phyloP scores from a whole-genome alignment of 805 yeast species.

The Ogataea pilisensis region DNA sequence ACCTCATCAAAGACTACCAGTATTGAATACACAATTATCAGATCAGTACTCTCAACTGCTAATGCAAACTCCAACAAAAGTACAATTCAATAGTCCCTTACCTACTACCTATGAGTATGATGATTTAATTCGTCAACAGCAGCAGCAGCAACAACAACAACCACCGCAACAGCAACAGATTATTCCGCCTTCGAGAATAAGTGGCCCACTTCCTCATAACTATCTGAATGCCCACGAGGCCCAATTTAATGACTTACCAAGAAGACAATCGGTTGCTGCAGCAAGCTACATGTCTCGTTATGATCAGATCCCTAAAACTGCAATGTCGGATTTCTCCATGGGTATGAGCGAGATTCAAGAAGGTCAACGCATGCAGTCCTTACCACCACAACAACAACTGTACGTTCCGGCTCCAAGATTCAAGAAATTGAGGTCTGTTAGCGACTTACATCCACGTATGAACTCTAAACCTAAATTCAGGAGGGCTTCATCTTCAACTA shows the following conservation, averaged over 20 bases:
- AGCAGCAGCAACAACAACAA: too few species aligned
- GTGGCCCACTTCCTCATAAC: conserved; percentile 26
- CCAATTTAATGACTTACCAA: conserved; percentile 13
- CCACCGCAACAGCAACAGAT: conserved; percentile 20
- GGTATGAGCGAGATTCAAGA: conserved; percentile 4
- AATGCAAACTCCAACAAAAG: conserved; percentile 13
- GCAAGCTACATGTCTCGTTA: conserved; percentile 12
- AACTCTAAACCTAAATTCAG: conserved; percentile 67
- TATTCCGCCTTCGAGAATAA: conserved; percentile 31
- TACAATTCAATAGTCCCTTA: conserved; percentile 17
- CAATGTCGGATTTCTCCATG: conserved; percentile 10
- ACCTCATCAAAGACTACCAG: conserved; percentile 12
- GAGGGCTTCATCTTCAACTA: conserved; percentile 60
- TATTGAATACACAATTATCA: conserved; percentile 9
- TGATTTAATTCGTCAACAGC: conserved; percentile 8
- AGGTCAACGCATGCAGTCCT: background rate
- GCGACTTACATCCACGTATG: conserved; percentile 58
- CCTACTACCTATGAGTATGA: conserved; percentile 28
- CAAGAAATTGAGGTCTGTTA: conserved; percentile 34
- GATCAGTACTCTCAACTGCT: conserved; percentile 14
- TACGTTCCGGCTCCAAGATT: conserved; percentile 44
- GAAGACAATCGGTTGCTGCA: conserved; percentile 32
- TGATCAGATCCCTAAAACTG: conserved; percentile 12
- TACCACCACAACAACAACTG: background rate
- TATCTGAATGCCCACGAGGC: conserved; percentile 9